phyloP scores from a whole-genome alignment of 768 basidiomycete genomes.

The Mycena filopes region DNA sequence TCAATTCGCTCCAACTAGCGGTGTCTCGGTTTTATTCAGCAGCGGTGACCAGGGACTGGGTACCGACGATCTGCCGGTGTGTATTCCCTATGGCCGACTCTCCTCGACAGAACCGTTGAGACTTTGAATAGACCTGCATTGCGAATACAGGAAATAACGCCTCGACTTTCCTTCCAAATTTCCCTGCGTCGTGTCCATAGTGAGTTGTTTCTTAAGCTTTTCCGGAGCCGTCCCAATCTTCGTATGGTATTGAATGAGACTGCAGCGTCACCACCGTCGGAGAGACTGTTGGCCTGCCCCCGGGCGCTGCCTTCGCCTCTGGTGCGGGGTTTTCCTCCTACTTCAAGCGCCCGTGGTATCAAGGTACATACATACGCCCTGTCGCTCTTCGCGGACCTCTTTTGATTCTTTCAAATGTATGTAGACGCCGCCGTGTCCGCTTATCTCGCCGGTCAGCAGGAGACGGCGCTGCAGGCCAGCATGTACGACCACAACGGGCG shows the following conservation, averaged over 20 bases:
- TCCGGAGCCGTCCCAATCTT: too few relatives aligned
- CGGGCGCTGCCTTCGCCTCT: slow-evolving; percentile 30
- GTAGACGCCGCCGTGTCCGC: slow-evolving; percentile 33
- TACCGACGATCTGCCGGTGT: slow-evolving; percentile 47
- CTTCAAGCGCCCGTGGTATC: slow-evolving; percentile 49
- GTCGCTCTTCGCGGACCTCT: too few relatives aligned
- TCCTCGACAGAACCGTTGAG: too few relatives aligned
- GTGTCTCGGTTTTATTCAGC: slow-evolving; percentile 51
- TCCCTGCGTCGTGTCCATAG: slow-evolving; percentile 34
- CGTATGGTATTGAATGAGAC: slow-evolving; percentile 11
- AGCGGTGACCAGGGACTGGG: slow-evolving; percentile 54
- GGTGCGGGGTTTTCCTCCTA: slow-evolving; percentile 56
- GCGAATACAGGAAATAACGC: slow-evolving; percentile 36
- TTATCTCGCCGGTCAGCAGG: slow-evolving; percentile 37
- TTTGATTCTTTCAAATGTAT: neutral
- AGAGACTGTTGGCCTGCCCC: slow-evolving; percentile 8
- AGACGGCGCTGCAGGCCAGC: slow-evolving; percentile 29
- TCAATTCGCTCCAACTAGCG: slow-evolving; percentile 29
- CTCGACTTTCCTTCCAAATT: slow-evolving; percentile 45
- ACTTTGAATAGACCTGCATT: slow-evolving; percentile 42
- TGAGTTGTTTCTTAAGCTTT: slow-evolving; percentile 32
- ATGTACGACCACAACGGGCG: slow-evolving; percentile 49
- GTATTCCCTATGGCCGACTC: slow-evolving; percentile 39
- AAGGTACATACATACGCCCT: too few relatives aligned
- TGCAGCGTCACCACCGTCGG: slow-evolving; percentile 29